These are phyloP conservation scores for Voacanga thouarsii DNA, from an alignment of 257 asterid species.

Conservation along the genomic window DNA sequence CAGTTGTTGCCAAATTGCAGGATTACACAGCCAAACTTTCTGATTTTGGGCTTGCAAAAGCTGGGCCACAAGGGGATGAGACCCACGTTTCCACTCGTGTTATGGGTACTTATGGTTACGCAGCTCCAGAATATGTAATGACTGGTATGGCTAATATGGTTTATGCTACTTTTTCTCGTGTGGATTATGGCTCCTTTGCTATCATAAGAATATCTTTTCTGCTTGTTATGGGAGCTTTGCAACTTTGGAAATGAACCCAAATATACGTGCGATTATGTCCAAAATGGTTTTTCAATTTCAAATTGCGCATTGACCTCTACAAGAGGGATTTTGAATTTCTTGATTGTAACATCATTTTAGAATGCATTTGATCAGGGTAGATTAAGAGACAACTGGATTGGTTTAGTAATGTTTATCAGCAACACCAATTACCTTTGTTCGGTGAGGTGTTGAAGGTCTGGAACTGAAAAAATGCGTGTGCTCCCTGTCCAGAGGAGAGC, in stretches of 20 bases:
- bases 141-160: constrained; percentile 55
- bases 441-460: not conserved
- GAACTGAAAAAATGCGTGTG: not conserved
- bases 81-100: constrained; percentile 99
- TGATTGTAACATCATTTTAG: not conserved
- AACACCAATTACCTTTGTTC: not conserved
- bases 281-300: not conserved
- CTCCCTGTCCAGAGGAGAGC: not conserved
- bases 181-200: not conserved
- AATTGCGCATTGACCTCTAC: not conserved
- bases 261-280: not conserved
- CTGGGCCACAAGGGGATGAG: constrained; percentile 99
- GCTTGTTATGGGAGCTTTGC: not conserved
- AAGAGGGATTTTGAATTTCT: not conserved
- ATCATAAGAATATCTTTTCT: not conserved
- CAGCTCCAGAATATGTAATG: constrained; percentile 99
- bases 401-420: not conserved
- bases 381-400: not conserved
- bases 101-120: constrained; percentile 99
- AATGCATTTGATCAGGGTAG: not conserved
- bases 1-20: constrained; percentile 41
- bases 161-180: not conserved
- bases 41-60: constrained; percentile 99
- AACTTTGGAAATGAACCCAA: not conserved
- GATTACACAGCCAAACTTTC: constrained; percentile 96